Evolutionary conservation across 495 filamentous ascomycete genomes (phyloP).

Genomic region (Tuber microsphaerosporum): DNA sequence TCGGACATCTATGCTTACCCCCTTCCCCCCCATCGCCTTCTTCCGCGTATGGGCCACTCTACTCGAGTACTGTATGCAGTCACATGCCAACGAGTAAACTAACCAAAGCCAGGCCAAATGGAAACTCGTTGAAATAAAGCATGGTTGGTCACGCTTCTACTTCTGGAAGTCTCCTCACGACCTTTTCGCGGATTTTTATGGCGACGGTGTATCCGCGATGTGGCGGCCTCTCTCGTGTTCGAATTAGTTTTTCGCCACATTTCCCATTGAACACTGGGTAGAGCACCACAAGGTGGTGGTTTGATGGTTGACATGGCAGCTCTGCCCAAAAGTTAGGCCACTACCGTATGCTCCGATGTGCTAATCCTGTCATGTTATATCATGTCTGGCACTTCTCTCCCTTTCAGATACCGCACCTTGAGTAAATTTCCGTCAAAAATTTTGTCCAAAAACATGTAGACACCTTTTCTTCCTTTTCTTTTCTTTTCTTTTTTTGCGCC

Average conservation of each 20-base stretch:
- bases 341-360: not conserved
- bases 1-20: not conserved
- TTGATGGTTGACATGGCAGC: not conserved
- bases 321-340: not conserved
- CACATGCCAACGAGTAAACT: not conserved
- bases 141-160: not conserved
- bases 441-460: not conserved
- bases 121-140: not conserved
- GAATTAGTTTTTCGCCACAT: not conserved
- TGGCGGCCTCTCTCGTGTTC: not conserved
- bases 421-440: not conserved
- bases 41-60: not conserved
- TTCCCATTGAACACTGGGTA: not conserved
- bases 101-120: not conserved
- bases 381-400: not conserved
- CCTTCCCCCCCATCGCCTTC: not conserved
- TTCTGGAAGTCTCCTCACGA: not conserved
- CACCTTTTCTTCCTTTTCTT: not conserved
- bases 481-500: not conserved
- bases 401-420: not conserved
- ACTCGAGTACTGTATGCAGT: not conserved
- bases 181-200: not conserved
- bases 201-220: not conserved
- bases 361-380: not conserved
- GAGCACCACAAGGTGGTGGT: not conserved